Evolutionary conservation across 108 stramenopile species (phyloP).

Genomic region (Licmophora abbreviata): DNA sequence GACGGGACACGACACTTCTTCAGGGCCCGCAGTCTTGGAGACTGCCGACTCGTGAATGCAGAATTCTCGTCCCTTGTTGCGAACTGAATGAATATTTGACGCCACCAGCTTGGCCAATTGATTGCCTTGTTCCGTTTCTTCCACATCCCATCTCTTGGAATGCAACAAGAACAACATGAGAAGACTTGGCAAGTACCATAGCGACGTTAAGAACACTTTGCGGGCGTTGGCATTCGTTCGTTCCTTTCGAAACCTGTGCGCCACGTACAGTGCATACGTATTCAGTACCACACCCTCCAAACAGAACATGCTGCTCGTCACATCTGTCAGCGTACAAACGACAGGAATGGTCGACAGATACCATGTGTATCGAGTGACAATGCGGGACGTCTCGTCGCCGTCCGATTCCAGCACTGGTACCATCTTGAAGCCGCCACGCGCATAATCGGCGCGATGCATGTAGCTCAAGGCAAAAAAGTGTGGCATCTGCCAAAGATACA

Average conservation of each 20-base stretch:
- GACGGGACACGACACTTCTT: neutral
- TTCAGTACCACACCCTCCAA: slow-evolving; percentile 88
- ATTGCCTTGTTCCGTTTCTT: slow-evolving; percentile 32
- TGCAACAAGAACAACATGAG: slow-evolving; percentile 92
- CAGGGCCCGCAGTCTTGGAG: neutral
- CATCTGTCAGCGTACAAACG: slow-evolving; percentile 59
- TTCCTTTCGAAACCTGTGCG: slow-evolving; percentile 73
- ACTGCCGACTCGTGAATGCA: slow-evolving; percentile 63
- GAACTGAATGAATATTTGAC: slow-evolving; percentile 41
- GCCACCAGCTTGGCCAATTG: slow-evolving; percentile 22
- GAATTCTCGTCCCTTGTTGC: slow-evolving; percentile 64
- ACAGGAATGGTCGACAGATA: slow-evolving; percentile 87
- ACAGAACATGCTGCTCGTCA: slow-evolving; percentile 94
- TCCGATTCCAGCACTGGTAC: slow-evolving; percentile 53
- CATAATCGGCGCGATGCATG: slow-evolving; percentile 87
- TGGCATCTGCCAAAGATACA: slow-evolving; percentile 98
- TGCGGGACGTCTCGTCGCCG: slow-evolving; percentile 71
- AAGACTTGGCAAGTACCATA: slow-evolving; percentile 95
- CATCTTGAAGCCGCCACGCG: slow-evolving; percentile 73
- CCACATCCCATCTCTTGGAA: slow-evolving; percentile 76
- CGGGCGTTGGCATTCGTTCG: slow-evolving; percentile 91
- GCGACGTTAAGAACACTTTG: slow-evolving; percentile 87
- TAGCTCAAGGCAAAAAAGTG: slow-evolving; percentile 98
- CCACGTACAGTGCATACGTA: slow-evolving; percentile 69
- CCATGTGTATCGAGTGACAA: slow-evolving; percentile 77